phyloP scores from a whole-genome alignment of 2,329 filamentous ascomycete genomes.

The Claviceps humidiphila region DNA sequence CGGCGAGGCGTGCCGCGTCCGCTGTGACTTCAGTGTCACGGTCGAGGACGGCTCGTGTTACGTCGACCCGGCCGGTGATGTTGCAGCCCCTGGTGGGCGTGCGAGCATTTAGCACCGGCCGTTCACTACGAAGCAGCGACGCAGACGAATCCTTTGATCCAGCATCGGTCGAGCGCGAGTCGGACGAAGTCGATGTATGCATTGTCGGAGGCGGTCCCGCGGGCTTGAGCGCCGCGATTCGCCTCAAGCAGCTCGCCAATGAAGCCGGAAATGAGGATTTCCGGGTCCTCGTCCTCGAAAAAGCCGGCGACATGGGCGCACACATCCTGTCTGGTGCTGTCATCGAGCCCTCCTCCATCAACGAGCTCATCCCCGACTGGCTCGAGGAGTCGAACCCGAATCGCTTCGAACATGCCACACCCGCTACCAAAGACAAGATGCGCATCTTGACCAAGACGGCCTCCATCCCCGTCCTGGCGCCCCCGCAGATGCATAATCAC shows the following conservation, averaged over 20 bases:
- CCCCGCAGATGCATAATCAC: slow-evolving; percentile 95
- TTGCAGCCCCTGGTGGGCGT: slow-evolving; percentile 10
- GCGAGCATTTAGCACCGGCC: slow-evolving; percentile 24
- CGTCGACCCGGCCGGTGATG: slow-evolving; percentile 9
- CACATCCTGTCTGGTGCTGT: slow-evolving; percentile 96
- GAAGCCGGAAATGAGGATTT: slow-evolving; percentile 94
- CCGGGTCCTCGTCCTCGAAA: slow-evolving; percentile 81
- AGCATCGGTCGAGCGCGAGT: slow-evolving; percentile 63
- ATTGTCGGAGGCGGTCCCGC: slow-evolving; percentile 95
- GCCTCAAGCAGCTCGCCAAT: slow-evolving; percentile 88
- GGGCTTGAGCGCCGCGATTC: slow-evolving; percentile 83
- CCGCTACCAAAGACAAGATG: slow-evolving; percentile 77
- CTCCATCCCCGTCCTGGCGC: slow-evolving; percentile 69
- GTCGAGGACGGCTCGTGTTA: slow-evolving; percentile 5
- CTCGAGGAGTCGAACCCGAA: slow-evolving; percentile 75
- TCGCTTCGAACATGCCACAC: slow-evolving; percentile 76
- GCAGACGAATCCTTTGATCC: slow-evolving; percentile 48
- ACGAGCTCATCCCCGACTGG: slow-evolving; percentile 92
- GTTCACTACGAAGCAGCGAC: slow-evolving; percentile 14
- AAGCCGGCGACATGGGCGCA: slow-evolving; percentile 86
- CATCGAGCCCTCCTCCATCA: slow-evolving; percentile 74
- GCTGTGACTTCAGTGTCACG: slow-evolving; percentile 9
- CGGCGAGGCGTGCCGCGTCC: slow-evolving; percentile 9
- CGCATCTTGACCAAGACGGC: slow-evolving; percentile 76
- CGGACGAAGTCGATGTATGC: slow-evolving; percentile 88